Conservation (phyloP, 2,329 filamentous ascomycete species). For the Rhinocladiella similis region DNA sequence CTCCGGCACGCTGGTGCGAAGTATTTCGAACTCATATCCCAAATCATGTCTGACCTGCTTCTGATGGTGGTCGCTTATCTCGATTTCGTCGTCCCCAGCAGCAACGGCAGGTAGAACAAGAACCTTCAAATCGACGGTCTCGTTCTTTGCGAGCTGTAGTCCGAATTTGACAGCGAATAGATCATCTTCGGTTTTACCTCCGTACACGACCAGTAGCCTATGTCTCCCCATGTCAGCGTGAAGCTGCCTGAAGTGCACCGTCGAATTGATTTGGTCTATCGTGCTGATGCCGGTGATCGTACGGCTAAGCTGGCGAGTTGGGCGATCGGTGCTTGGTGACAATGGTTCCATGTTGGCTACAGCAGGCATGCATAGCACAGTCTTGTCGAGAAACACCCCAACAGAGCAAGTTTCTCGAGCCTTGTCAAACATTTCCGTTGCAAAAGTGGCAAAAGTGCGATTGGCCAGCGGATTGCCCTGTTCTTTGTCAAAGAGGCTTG, state of each 20-base stretch:
- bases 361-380: constrained; percentile 19
- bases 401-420: constrained; percentile 61
- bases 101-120: constrained; percentile 5
- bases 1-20: constrained; percentile 6
- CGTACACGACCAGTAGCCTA: constrained; percentile 78
- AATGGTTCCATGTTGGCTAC: not conserved
- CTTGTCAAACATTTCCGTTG: constrained; percentile 57
- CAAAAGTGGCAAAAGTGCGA: constrained; percentile 53
- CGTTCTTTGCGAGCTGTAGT: constrained; percentile 78
- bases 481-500: constrained; percentile 33
- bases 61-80: constrained; percentile 5
- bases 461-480: constrained; percentile 48
- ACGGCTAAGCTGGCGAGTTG: constrained; percentile 46
- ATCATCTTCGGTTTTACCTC: constrained; percentile 76
- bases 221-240: constrained; percentile 52
- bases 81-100: constrained; percentile 2
- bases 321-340: constrained; percentile 28
- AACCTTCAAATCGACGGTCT: constrained; percentile 55
- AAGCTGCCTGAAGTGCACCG: constrained; percentile 20
- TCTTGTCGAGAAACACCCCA: constrained; percentile 72
- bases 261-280: constrained; percentile 13
- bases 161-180: constrained; percentile 75
- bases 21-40: constrained; percentile 16
- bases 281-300: constrained; percentile 60
- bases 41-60: not conserved